A percentile compares a stretch with the other conserved stretches of the same genome.
phyloP scores from a whole-genome alignment of 495 filamentous ascomycete species.

The Xylaria scruposa region DNA sequence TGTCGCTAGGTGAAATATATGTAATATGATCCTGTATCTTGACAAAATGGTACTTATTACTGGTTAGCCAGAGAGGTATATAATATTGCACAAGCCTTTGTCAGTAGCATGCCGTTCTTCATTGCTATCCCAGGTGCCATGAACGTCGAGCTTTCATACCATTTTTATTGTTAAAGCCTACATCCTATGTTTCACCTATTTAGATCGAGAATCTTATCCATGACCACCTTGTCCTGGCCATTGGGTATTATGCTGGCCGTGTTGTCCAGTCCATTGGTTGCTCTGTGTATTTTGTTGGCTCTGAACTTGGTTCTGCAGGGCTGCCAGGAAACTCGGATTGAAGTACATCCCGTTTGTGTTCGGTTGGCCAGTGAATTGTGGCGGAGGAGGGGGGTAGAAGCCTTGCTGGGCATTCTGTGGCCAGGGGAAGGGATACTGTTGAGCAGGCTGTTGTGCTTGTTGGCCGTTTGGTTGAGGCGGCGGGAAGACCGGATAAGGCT shows the following conservation, averaged over 20 bases:
- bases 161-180: neutral
- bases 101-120: neutral
- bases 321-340: slow-evolving; percentile 68
- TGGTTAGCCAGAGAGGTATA: neutral
- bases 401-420: slow-evolving; percentile 34
- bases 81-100: neutral
- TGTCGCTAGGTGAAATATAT: neutral
- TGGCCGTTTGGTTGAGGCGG: slow-evolving; percentile 33
- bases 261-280: slow-evolving; percentile 53
- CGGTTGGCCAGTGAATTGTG: slow-evolving; percentile 39
- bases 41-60: neutral
- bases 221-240: slow-evolving; percentile 36
- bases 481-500: slow-evolving; percentile 28
- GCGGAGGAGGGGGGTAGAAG: slow-evolving; percentile 40
- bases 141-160: neutral
- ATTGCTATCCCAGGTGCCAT: neutral
- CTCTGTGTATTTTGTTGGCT: slow-evolving; percentile 49
- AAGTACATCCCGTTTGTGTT: slow-evolving; percentile 50
- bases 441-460: slow-evolving; percentile 30
- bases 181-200: neutral
- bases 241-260: slow-evolving; percentile 44
- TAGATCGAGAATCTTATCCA: neutral
- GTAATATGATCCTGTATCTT: neutral
- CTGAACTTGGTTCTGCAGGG: slow-evolving; percentile 53
- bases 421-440: slow-evolving; percentile 36